A percentile compares a stretch with the other conserved stretches of the same genome.
These are phyloP conservation scores for Ascocoryne sarcoides DNA, from an alignment of 2,329 filamentous ascomycete genomes.

Conservation along the genomic window DNA sequence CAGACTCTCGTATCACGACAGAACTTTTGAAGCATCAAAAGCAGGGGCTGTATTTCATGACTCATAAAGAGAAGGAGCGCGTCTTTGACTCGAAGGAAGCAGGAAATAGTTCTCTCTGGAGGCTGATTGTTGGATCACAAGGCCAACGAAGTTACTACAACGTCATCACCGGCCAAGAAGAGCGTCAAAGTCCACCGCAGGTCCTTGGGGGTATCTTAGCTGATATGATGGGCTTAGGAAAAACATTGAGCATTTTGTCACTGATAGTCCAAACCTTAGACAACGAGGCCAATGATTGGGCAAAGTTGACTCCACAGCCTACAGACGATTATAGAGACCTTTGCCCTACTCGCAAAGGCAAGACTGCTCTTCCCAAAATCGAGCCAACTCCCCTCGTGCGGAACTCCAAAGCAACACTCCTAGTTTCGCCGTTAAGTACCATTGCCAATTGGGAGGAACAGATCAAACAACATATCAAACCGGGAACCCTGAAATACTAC, in stretches of 20 bases:
- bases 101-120: constrained; percentile 70
- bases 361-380: constrained; percentile 24
- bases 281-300: constrained; percentile 53
- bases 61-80: constrained; percentile 60
- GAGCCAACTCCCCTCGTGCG: constrained; percentile 37
- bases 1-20: constrained; percentile 52
- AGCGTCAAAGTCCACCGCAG: constrained; percentile 52
- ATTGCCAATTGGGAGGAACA: constrained; percentile 94
- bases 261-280: constrained; percentile 59
- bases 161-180: constrained; percentile 69
- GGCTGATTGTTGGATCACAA: constrained; percentile 45
- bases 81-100: constrained; percentile 49
- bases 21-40: constrained; percentile 77
- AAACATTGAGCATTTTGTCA: constrained; percentile 77
- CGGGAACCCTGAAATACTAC: constrained; percentile 59
- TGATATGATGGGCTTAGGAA: constrained; percentile 85
- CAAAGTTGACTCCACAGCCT: constrained; percentile 38
- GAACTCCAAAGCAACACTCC: constrained; percentile 72
- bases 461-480: constrained; percentile 69
- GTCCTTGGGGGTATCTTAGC: constrained; percentile 67
- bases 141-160: constrained; percentile 64
- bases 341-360: constrained; percentile 23
- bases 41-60: constrained; percentile 84
- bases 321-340: constrained; percentile 24
- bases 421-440: constrained; percentile 84